Percentiles rank a stretch among this genome's conserved stretches.
Evolutionary conservation across 441 rosid genomes (phyloP).

Genomic region (Breynia disticha): DNA sequence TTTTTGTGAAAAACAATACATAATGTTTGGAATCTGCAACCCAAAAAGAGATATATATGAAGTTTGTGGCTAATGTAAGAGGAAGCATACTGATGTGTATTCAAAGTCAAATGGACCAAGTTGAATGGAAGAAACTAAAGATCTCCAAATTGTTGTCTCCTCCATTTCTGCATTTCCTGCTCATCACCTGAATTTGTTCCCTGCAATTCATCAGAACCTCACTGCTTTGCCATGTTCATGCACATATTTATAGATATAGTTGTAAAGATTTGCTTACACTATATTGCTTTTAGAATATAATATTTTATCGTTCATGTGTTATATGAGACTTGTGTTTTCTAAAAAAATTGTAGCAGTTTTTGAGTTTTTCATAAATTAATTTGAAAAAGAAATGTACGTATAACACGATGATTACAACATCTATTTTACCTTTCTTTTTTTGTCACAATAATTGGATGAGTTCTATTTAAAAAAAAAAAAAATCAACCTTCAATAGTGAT

Average conservation of each 20-base stretch:
- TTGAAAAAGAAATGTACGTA: too few species aligned
- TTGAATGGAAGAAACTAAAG: constrained; percentile 20
- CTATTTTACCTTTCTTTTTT: too few species aligned
- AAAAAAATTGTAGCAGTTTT: too few species aligned
- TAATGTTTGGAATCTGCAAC: constrained; percentile 2
- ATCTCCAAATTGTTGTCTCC: constrained; percentile 31
- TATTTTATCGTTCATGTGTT: too few species aligned
- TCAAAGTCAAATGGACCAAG: constrained; percentile 45
- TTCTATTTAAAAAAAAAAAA: too few species aligned
- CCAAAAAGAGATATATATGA: constrained; percentile 13
- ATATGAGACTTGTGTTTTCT: too few species aligned
- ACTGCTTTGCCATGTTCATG: not conserved
- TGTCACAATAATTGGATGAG: too few species aligned
- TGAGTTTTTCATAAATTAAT: too few species aligned
- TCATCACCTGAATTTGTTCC: constrained; percentile 35
- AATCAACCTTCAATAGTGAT: not conserved
- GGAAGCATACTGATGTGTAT: constrained; percentile 30
- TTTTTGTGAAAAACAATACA: constrained; percentile 12
- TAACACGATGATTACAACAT: too few species aligned
- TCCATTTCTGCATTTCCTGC: constrained; percentile 29
- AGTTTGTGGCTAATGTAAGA: constrained; percentile 6
- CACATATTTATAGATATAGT: not conserved
- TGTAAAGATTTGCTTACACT: not conserved
- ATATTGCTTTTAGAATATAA: too few species aligned
- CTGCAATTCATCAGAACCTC: constrained; percentile 18